Evolutionary conservation across 257 asterid species (phyloP).

Genomic region (Solanum lycopersicoides): DNA sequence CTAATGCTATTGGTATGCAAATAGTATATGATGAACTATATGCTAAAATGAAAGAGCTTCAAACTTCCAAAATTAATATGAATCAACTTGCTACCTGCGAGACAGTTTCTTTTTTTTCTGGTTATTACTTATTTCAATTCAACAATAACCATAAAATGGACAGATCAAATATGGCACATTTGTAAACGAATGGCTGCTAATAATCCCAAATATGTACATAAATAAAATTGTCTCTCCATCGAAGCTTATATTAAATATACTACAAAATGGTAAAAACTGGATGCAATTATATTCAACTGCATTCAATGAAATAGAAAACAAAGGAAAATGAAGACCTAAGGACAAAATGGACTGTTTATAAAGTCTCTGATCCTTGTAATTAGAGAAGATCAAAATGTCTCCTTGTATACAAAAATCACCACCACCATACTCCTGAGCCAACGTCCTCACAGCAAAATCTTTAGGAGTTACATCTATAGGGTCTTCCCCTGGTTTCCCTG

Average conservation of each 20-base stretch:
- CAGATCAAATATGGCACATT: not conserved
- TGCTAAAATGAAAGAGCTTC: not conserved
- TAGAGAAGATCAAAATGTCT: conserved; percentile 63
- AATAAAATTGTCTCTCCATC: not conserved
- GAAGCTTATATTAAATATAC: not conserved
- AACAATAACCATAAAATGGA: not conserved
- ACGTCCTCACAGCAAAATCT: conserved; percentile 81
- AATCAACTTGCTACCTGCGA: not conserved
- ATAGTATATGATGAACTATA: not conserved
- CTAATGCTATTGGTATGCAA: not conserved
- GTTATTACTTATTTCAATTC: not conserved
- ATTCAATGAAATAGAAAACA: not conserved
- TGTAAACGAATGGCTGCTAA: not conserved
- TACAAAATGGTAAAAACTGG: not conserved
- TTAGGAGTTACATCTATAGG: conserved; percentile 62
- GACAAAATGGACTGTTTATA: conserved; percentile 57
- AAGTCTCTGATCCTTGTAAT: conserved; percentile 86
- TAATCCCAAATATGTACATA: not conserved
- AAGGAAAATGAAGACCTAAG: conserved; percentile 28
- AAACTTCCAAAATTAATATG: not conserved
- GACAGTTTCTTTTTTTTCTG: not conserved
- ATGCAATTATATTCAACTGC: not conserved
- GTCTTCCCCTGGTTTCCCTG: conserved; percentile 38
- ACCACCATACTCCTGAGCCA: conserved; percentile 92
- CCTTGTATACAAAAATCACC: conserved; percentile 66